Percentiles rank a stretch among this genome's conserved stretches.
Evolutionary conservation across 805 yeast genomes (phyloP).

Genomic region (Lachancea cidri): DNA sequence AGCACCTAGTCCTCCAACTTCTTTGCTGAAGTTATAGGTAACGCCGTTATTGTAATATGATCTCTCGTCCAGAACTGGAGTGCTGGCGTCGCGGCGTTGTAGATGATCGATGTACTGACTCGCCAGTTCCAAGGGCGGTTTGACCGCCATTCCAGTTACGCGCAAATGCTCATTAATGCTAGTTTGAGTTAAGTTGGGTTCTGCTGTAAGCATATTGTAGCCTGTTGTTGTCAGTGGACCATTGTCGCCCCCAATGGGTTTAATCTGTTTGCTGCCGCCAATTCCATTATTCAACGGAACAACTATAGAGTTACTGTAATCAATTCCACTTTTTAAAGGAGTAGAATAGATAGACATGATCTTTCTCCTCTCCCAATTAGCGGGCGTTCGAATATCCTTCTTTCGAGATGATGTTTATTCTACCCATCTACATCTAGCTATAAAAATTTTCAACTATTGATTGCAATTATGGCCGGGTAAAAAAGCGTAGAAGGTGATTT

Average conservation of each 20-base stretch:
- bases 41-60: slow-evolving; percentile 50
- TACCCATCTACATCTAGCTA: not conserved
- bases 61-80: slow-evolving; percentile 50
- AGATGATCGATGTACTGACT: slow-evolving; percentile 57
- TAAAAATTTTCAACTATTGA: slow-evolving; percentile 1
- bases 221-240: slow-evolving; percentile 2
- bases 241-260: slow-evolving; percentile 2
- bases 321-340: slow-evolving; percentile 30
- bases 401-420: not conserved
- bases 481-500: not conserved
- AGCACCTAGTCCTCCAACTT: slow-evolving; percentile 39
- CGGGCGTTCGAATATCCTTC: not conserved
- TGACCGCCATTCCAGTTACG: slow-evolving; percentile 29
- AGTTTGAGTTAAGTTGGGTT: slow-evolving; percentile 1
- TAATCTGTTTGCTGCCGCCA: slow-evolving; percentile 8
- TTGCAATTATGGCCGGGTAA: not conserved
- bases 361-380: not conserved
- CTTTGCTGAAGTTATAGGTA: slow-evolving; percentile 61
- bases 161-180: slow-evolving; percentile 28
- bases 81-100: slow-evolving; percentile 50
- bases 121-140: slow-evolving; percentile 48
- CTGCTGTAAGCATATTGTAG: slow-evolving; percentile 1
- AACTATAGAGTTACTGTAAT: slow-evolving; percentile 21
- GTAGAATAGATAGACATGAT: slow-evolving; percentile 29
- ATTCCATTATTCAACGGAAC: slow-evolving; percentile 15